These are phyloP conservation scores for Ogataea degrootiae DNA, from an alignment of 805 yeast genomes.

Conservation along the genomic window DNA sequence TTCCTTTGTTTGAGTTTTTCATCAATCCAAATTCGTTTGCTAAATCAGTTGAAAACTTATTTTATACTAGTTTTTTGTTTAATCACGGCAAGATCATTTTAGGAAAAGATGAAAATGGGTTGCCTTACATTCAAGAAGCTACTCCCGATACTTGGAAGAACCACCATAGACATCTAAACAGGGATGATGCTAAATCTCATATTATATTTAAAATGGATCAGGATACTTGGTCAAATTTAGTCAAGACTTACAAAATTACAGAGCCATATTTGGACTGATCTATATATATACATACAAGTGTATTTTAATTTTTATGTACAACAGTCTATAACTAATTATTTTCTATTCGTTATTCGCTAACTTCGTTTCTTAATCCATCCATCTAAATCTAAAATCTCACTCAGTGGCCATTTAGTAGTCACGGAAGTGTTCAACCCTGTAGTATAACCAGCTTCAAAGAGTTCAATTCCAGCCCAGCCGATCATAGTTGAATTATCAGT, in stretches of 20 bases:
- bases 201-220: slow-evolving; percentile 69
- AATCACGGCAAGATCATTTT: slow-evolving; percentile 63
- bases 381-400: slow-evolving; percentile 42
- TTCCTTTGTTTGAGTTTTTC: slow-evolving; percentile 61
- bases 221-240: slow-evolving; percentile 57
- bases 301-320: background rate
- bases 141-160: slow-evolving; percentile 17
- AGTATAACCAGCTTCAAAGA: slow-evolving; percentile 52
- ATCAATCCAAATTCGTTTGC: slow-evolving; percentile 74
- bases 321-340: background rate
- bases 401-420: slow-evolving; percentile 77
- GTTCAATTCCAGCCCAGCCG: slow-evolving; percentile 94
- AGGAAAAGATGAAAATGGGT: slow-evolving; percentile 43
- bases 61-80: slow-evolving; percentile 74
- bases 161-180: slow-evolving; percentile 15
- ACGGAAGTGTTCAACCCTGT: slow-evolving; percentile 60
- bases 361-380: slow-evolving; percentile 39
- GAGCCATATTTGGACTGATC: slow-evolving; percentile 33
- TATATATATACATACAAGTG: background rate
- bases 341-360: background rate
- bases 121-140: slow-evolving; percentile 29
- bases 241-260: slow-evolving; percentile 50
- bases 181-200: slow-evolving; percentile 42
- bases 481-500: slow-evolving; percentile 97
- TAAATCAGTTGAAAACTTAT: slow-evolving; percentile 79